Evolutionary conservation across 768 basidiomycete genomes (phyloP).

Genomic region (Auricularia auricula-judae): DNA sequence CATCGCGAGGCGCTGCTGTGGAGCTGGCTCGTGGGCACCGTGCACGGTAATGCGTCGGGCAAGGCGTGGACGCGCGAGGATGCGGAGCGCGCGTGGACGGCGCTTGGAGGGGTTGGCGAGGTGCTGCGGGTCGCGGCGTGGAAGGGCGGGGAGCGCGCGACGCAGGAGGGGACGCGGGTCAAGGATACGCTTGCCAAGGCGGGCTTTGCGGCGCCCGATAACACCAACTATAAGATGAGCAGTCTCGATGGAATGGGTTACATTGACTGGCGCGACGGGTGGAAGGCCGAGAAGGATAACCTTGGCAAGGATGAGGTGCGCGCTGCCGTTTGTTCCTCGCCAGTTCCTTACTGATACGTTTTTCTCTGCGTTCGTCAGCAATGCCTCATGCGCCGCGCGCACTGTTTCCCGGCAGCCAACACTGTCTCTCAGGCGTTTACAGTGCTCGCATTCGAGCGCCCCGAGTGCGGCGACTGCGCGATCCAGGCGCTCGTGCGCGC

Average conservation of each 20-base stretch:
- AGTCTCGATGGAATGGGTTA: not conserved
- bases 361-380: not conserved
- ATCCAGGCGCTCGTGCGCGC: conserved; percentile 20
- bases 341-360: not conserved
- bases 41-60: conserved; percentile 16
- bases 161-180: not conserved
- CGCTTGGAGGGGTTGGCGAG: conserved; percentile 19
- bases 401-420: conserved; percentile 14
- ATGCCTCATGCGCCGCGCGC: not conserved
- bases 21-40: conserved; percentile 25
- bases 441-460: conserved; percentile 20
- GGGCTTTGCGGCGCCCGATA: not conserved
- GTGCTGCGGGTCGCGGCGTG: not conserved
- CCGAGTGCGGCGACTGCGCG: conserved; percentile 27
- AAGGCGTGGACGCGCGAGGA: not conserved
- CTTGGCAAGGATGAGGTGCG: not conserved
- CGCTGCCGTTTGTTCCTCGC: not conserved
- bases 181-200: not conserved
- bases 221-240: not conserved
- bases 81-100: conserved; percentile 18
- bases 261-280: not conserved
- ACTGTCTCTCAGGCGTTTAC: conserved; percentile 20
- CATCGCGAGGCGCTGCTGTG: conserved; percentile 26
- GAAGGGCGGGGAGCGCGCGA: not conserved
- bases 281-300: not conserved